Percentiles rank a stretch among this genome's conserved stretches.
Conservation (phyloP, 2,329 filamentous ascomycete species). For the Aphanocladium album region DNA sequence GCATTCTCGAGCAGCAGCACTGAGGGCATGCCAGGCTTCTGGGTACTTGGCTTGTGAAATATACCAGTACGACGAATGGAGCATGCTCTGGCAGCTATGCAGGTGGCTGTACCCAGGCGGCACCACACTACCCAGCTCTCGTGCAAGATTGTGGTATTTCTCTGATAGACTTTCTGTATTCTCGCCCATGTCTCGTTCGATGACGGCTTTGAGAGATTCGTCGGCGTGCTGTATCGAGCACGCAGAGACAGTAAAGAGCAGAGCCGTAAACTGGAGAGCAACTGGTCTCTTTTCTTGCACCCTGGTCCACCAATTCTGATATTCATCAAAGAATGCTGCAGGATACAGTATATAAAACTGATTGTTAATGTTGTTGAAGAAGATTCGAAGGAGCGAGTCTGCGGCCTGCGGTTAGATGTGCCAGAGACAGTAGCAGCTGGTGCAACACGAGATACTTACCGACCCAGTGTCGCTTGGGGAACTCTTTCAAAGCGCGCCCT, state of each 20-base stretch:
- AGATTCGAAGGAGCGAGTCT: constrained; percentile 35
- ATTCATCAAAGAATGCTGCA: constrained; percentile 30
- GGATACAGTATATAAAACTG: constrained; percentile 36
- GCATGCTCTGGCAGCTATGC: constrained; percentile 29
- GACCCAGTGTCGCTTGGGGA: constrained; percentile 30
- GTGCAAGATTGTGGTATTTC: constrained; percentile 28
- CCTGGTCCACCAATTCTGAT: constrained; percentile 31
- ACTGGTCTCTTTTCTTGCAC: constrained; percentile 26
- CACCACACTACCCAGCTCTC: constrained; percentile 28
- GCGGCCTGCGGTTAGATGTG: not conserved
- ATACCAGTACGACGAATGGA: constrained; percentile 35
- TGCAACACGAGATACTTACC: constrained; percentile 18
- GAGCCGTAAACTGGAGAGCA: constrained; percentile 32
- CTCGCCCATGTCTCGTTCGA: constrained; percentile 28
- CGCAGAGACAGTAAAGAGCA: constrained; percentile 33
- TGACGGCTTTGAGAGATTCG: constrained; percentile 24
- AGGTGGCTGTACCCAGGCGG: constrained; percentile 29
- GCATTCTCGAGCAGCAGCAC: constrained; percentile 30
- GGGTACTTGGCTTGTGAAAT: constrained; percentile 31
- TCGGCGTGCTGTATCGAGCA: constrained; percentile 32
- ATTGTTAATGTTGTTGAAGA: constrained; percentile 33
- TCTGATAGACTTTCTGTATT: constrained; percentile 25
- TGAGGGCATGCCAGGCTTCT: constrained; percentile 34
- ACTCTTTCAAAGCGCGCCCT: constrained; percentile 26
- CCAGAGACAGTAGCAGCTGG: no score